Conservation (phyloP, 2,329 filamentous ascomycete genomes). For the Lachnellula willkommii region DNA sequence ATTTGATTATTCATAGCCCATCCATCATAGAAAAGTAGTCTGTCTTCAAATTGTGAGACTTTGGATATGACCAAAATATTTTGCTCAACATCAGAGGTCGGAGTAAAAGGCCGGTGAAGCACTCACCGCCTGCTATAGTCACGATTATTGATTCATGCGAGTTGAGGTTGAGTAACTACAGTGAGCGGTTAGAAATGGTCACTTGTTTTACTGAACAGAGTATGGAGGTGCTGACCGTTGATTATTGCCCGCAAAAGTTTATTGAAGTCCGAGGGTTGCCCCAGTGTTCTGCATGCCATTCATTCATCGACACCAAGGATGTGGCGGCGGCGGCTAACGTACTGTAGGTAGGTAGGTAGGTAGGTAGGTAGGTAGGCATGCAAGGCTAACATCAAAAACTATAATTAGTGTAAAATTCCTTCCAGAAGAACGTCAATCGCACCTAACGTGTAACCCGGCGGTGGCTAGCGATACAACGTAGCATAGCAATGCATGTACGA, state of each 20-base stretch:
- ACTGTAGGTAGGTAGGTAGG: too few species aligned
- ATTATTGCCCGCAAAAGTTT: too few species aligned
- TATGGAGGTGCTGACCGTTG: too few species aligned
- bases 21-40: not conserved
- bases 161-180: not conserved
- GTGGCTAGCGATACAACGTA: slow-evolving; percentile 4
- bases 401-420: not conserved
- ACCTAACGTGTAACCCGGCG: not conserved
- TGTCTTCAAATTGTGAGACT: not conserved
- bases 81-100: not conserved
- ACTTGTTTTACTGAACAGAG: too few species aligned
- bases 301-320: too few species aligned
- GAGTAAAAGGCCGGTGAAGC: slow-evolving; percentile 1
- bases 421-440: not conserved
- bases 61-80: not conserved
- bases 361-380: too few species aligned
- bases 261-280: not conserved
- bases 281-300: not conserved
- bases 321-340: too few species aligned
- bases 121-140: not conserved
- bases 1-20: not conserved
- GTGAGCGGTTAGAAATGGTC: not conserved
- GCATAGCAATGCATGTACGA: not conserved
- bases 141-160: not conserved
- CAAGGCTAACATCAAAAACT: too few species aligned